Percentiles rank a stretch among this genome's conserved stretches.
These are phyloP conservation scores for Pisolithus tinctorius DNA, from an alignment of 768 basidiomycete genomes.

Conservation along the genomic window DNA sequence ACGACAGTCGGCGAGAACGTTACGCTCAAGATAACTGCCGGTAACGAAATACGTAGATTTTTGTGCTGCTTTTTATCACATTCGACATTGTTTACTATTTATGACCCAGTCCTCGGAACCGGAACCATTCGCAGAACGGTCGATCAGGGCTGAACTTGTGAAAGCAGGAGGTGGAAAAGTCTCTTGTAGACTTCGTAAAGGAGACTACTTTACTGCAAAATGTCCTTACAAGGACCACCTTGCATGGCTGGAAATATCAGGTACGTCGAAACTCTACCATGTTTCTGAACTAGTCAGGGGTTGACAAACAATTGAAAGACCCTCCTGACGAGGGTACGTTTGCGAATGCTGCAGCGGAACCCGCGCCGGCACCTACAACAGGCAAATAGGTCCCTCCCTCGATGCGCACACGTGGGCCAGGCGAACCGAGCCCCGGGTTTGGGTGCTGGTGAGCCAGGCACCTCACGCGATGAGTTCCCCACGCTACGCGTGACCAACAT, in stretches of 20 bases:
- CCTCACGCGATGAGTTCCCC: constrained; percentile 82
- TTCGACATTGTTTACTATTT: too few relatives aligned
- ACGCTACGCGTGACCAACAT: constrained; percentile 97
- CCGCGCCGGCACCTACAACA: constrained; percentile 33
- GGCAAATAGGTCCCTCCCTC: constrained; percentile 95
- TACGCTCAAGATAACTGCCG: constrained; percentile 51
- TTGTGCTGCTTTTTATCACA: background rate
- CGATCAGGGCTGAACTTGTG: constrained; percentile 57
- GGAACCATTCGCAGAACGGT: constrained; percentile 60
- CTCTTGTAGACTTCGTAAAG: constrained; percentile 89
- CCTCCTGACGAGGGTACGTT: constrained; percentile 32
- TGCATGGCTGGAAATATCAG: constrained; percentile 60
- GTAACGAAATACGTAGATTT: constrained; percentile 46
- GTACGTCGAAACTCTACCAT: constrained; percentile 26
- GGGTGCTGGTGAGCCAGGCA: constrained; percentile 38
- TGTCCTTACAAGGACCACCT: constrained; percentile 98
- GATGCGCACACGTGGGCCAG: constrained; percentile 70
- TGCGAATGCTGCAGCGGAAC: constrained; percentile 29
- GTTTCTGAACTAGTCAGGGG: too few relatives aligned
- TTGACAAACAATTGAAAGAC: constrained; percentile 23
- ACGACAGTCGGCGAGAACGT: constrained; percentile 84
- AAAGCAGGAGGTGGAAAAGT: constrained; percentile 84
- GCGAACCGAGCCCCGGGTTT: constrained; percentile 57
- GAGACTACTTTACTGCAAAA: constrained; percentile 95
- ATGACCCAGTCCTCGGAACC: constrained; percentile 48